Base-by-base conservation (phyloP, 768 basidiomycete genomes). In the Punctularia strigosozonata region DNA sequence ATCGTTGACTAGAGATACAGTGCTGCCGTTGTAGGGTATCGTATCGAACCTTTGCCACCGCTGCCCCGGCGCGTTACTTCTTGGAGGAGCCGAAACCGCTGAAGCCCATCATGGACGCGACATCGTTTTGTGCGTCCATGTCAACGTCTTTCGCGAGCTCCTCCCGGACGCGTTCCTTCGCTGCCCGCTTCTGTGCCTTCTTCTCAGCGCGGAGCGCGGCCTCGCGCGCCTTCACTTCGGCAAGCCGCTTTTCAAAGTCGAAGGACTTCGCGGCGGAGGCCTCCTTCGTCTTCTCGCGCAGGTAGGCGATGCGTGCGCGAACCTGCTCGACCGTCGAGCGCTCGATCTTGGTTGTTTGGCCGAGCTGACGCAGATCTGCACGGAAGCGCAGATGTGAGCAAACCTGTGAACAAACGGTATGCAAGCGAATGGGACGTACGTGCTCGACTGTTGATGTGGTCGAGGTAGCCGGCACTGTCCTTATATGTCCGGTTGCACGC, bases 281-380 rank as follows among this genome's bases (percentile, higher is more conserved):
- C 30, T 84, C 79, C 44, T 79, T 82, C 2, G 92, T 92, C 58
- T 79, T 80, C 57, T 87, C 90, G 12, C 94, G 79, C 22, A 99
- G 65, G 25, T 72, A 64, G 0, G 87, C 86, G 59, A 99, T 98
- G 43, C 85, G 79, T 4, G 80, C 80, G 32, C 89, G 85, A 38
- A 99, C 95, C 62, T 99, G 89, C 46, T 80, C 79, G 14, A 98
- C 61, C 1, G 92, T 92, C 2, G 95, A 97, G 14, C 91, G 75
- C 50, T 79, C 80, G 39, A 95, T 68, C 39, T 80, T 81, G 15
- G 94, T 99, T 2, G 89, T 89, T 63, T 98, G 95, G n/a, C 95
- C 95, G n/a, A 98, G 50, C 19, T 69, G 74, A 30, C 90, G 80
- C 37, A 99, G 68, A 68, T 99, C 95, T 98, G 31, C 2, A 36